Evolutionary conservation across 805 yeast species (phyloP).

Genomic region (Debaryomyces hansenii): DNA sequence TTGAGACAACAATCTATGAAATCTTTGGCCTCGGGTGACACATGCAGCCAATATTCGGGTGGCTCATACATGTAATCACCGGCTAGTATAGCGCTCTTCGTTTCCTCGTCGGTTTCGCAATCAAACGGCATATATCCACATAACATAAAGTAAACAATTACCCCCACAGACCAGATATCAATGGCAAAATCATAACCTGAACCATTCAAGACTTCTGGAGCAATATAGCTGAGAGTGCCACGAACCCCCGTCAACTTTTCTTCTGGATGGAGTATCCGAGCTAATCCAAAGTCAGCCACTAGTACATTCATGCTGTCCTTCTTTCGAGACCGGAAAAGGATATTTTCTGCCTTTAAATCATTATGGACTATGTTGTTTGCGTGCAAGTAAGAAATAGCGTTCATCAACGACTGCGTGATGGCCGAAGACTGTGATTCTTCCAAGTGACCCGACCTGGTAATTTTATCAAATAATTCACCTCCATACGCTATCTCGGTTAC

Average conservation of each 20-base stretch:
- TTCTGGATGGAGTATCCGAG: conserved; percentile 42
- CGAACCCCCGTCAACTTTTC: conserved; percentile 47
- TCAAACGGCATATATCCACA: conserved; percentile 80
- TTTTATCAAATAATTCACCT: conserved; percentile 66
- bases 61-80: conserved; percentile 66
- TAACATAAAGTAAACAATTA: conserved; percentile 65
- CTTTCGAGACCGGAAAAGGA: conserved; percentile 45
- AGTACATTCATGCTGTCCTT: conserved; percentile 39
- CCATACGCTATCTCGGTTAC: conserved; percentile 69
- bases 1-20: conserved; percentile 57
- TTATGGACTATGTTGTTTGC: conserved; percentile 62
- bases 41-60: conserved; percentile 53
- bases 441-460: conserved; percentile 44
- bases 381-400: conserved; percentile 61
- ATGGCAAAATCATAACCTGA: conserved; percentile 60
- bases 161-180: conserved; percentile 80
- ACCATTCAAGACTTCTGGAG: conserved; percentile 62
- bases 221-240: conserved; percentile 75
- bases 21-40: conserved; percentile 54
- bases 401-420: conserved; percentile 49
- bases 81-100: conserved; percentile 57
- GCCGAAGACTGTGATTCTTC: conserved; percentile 48
- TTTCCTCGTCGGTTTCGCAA: conserved; percentile 68
- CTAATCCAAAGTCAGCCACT: conserved; percentile 67
- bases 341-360: conserved; percentile 72